Conservation (phyloP, 2,329 filamentous ascomycete species). For the Pseudonectria buxi region DNA sequence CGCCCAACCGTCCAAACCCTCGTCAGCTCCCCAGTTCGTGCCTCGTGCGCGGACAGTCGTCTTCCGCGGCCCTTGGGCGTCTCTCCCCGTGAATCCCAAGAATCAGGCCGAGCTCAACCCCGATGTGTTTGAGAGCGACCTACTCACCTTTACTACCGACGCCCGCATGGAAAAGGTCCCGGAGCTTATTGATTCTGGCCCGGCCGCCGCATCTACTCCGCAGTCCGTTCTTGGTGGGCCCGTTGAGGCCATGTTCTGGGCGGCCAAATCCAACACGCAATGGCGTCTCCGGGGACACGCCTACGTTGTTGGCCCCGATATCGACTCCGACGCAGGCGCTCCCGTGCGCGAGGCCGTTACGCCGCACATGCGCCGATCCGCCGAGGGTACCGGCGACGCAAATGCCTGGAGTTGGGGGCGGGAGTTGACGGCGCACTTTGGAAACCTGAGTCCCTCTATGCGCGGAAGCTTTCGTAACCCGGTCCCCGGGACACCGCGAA, state of each 20-base stretch:
- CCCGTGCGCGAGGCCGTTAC: constrained; percentile 55
- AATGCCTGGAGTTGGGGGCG: constrained; percentile 67
- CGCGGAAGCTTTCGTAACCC: constrained; percentile 70
- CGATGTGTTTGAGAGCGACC: constrained; percentile 61
- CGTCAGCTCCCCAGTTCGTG: constrained; percentile 35
- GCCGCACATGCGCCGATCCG: constrained; percentile 50
- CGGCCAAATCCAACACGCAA: constrained; percentile 62
- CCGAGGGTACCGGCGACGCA: constrained; percentile 22
- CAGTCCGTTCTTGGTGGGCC: constrained; percentile 56
- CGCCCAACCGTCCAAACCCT: constrained; percentile 29
- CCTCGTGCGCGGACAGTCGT: constrained; percentile 72
- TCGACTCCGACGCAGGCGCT: constrained; percentile 36
- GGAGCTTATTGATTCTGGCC: constrained; percentile 55
- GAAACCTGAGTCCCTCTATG: constrained; percentile 76
- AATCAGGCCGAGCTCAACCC: constrained; percentile 70
- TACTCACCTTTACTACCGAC: constrained; percentile 82
- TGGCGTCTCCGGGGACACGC: constrained; percentile 77
- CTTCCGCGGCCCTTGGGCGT: constrained; percentile 77
- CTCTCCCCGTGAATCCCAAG: constrained; percentile 62
- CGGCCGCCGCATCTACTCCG: constrained; percentile 21
- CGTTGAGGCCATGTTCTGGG: constrained; percentile 84
- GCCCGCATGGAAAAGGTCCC: constrained; percentile 76
- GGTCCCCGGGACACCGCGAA: constrained; percentile 56
- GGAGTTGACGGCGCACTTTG: constrained; percentile 83
- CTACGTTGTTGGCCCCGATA: constrained; percentile 67